phyloP scores from a whole-genome alignment of 2,329 filamentous ascomycete genomes.

The Ceratocystis destructans region DNA sequence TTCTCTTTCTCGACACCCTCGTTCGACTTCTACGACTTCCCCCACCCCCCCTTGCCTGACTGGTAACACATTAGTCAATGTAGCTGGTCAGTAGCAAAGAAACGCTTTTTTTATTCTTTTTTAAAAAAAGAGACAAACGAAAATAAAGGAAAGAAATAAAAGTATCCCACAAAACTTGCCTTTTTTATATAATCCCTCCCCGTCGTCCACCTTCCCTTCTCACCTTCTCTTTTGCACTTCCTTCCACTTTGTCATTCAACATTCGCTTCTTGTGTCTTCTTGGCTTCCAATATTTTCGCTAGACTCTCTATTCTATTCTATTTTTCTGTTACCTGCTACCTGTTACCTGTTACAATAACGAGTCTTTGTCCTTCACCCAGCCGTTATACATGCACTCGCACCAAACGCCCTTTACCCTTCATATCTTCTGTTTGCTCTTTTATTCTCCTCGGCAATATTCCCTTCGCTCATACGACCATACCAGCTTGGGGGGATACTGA shows the following conservation, averaged over 20 bases:
- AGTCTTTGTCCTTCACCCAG: not conserved
- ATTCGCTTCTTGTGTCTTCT: not conserved
- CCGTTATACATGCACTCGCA: not conserved
- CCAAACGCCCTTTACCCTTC: not conserved
- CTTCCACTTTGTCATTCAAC: not conserved
- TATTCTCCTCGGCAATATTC: not conserved
- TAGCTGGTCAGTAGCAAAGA: not conserved
- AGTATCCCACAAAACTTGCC: not conserved
- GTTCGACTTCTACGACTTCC: not conserved
- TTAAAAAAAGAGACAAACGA: not conserved
- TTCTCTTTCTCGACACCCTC: not conserved
- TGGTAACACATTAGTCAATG: not conserved
- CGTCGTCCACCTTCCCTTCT: not conserved
- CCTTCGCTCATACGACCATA: not conserved
- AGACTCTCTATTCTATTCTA: not conserved
- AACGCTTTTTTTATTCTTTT: not conserved
- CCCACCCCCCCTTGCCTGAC: not conserved
- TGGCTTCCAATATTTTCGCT: constrained; percentile 6
- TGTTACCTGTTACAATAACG: not conserved
- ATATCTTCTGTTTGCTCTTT: not conserved
- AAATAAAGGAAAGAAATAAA: not conserved
- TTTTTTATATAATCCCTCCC: constrained; percentile 4
- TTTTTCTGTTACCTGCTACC: not conserved
- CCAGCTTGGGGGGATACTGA: not conserved
- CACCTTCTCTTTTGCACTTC: not conserved